These are phyloP conservation scores for Pestalotiopsis sp. DNA, from an alignment of 2,329 filamentous ascomycete genomes.

Conservation along the genomic window DNA sequence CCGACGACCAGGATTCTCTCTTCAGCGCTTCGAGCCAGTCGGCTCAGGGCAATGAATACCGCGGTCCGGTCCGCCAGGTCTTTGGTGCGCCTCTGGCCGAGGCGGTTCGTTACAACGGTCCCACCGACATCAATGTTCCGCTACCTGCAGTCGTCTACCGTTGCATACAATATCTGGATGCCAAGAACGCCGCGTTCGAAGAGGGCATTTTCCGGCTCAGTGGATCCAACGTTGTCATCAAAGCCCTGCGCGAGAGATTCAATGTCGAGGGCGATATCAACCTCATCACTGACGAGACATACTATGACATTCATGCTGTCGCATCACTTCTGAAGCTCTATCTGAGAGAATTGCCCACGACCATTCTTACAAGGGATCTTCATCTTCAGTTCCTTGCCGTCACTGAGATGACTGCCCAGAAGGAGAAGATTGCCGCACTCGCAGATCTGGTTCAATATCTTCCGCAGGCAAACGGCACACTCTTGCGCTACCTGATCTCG, in stretches of 20 bases:
- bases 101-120: conserved; percentile 80
- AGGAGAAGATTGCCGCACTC: conserved; percentile 76
- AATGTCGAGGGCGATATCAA: conserved; percentile 92
- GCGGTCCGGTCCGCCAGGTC: conserved; percentile 66
- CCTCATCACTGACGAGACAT: conserved; percentile 77
- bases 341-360: conserved; percentile 86
- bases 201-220: conserved; percentile 97
- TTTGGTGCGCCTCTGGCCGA: conserved; percentile 87
- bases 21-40: conserved; percentile 49
- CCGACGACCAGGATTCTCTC: conserved; percentile 59
- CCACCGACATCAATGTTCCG: conserved; percentile 71
- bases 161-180: conserved; percentile 89
- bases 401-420: conserved; percentile 74
- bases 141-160: conserved; percentile 93
- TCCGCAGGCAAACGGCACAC: conserved; percentile 76
- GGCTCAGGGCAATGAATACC: conserved; percentile 43
- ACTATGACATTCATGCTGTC: conserved; percentile 94
- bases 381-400: conserved; percentile 87
- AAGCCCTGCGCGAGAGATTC: conserved; percentile 87
- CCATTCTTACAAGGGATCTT: conserved; percentile 87
- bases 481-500: conserved; percentile 82
- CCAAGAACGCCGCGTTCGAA: conserved; percentile 78
- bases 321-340: conserved; percentile 94
- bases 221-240: conserved; percentile 95
- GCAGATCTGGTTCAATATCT: conserved; percentile 79